Evolutionary conservation across 495 filamentous ascomycete genomes (phyloP), one percentile per base, ranked within the genome.

Genomic region (Pseudevernia furfuracea): DNA sequence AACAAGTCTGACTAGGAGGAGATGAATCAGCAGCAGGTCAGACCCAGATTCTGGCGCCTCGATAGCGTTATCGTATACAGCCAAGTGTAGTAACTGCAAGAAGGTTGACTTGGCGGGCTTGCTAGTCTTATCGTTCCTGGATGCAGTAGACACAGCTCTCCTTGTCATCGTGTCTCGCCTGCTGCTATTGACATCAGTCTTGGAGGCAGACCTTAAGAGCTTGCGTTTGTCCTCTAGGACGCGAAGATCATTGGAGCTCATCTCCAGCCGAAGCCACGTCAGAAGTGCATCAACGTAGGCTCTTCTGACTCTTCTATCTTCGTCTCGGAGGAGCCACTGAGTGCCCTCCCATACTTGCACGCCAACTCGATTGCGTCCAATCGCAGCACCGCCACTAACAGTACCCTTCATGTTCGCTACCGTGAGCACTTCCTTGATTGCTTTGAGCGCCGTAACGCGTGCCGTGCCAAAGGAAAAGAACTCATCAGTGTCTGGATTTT

Each of bases 301-400:
- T 70, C 86, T 85, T 56, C 91, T 82, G 52, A 96, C 92, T 28
- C 85, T 79, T 25, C 81, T 82, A 68, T 91, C 86, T 15, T 84
- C 79, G 70, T 96, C 92, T 23, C 88, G 83, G 28, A 96, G 76
- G 55, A 97, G 82, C 85, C 89, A 94, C 61, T 96, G 90, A 0
- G 92, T 95, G 17, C 90, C 90, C 73, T 96, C 90, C 92, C 92
- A 97, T 0, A 90, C 87, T 44, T 87, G 80, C 43, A 93, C 80
- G 4, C 85, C 84, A 3, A 96, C 89, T 38, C 75, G 82, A 69
- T 87, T 89, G 65, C 92, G 83, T 2, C 84, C 84, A 52, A 91
- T 81, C 15, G 81, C 84, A 0, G 83, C 78, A 32, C 84, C 84
- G 30, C 82, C 80, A 63, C 79, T 82, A 56, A 84, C 78, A 62